Percentiles rank a stretch among this genome's conserved stretches.
phyloP scores from a whole-genome alignment of 2,329 filamentous ascomycete genomes.

The Colletotrichum cereale region DNA sequence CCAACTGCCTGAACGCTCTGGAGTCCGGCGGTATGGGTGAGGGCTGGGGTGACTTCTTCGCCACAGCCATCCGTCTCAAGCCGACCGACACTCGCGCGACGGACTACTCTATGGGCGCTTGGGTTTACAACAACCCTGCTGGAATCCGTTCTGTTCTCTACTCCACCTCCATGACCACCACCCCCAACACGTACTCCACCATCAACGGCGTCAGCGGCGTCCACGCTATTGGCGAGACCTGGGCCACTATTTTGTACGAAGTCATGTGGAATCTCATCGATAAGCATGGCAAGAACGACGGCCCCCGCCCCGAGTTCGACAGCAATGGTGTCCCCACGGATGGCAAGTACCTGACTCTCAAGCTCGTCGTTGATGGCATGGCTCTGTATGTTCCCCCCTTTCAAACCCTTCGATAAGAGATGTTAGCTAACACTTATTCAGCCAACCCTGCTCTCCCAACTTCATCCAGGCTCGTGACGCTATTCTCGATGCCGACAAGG shows the following conservation, averaged over 20 bases:
- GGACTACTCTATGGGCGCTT: constrained; percentile 63
- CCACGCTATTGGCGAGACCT: constrained; percentile 64
- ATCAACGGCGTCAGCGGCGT: constrained; percentile 55
- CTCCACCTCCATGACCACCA: constrained; percentile 62
- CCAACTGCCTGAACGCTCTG: constrained; percentile 58
- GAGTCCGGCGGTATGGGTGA: constrained; percentile 70
- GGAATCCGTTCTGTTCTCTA: constrained; percentile 66
- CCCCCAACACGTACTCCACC: constrained; percentile 63
- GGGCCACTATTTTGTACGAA: constrained; percentile 67
- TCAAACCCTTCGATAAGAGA: too few relatives aligned
- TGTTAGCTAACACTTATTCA: constrained; percentile 18
- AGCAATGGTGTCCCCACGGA: constrained; percentile 62
- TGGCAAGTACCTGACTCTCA: constrained; percentile 64
- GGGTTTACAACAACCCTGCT: constrained; percentile 56
- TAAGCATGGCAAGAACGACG: constrained; percentile 64
- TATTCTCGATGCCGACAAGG: constrained; percentile 67
- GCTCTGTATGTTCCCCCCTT: constrained; percentile 52
- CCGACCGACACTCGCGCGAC: constrained; percentile 57
- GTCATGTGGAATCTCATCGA: constrained; percentile 70
- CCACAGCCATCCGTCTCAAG: constrained; percentile 63
- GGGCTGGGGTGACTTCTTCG: constrained; percentile 70
- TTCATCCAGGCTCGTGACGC: constrained; percentile 66
- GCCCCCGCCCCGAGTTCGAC: constrained; percentile 55
- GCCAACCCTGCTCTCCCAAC: constrained; percentile 67
- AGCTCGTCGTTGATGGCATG: constrained; percentile 66